Conservation (phyloP, 257 asterid species). For the Ilex aquifolium region DNA sequence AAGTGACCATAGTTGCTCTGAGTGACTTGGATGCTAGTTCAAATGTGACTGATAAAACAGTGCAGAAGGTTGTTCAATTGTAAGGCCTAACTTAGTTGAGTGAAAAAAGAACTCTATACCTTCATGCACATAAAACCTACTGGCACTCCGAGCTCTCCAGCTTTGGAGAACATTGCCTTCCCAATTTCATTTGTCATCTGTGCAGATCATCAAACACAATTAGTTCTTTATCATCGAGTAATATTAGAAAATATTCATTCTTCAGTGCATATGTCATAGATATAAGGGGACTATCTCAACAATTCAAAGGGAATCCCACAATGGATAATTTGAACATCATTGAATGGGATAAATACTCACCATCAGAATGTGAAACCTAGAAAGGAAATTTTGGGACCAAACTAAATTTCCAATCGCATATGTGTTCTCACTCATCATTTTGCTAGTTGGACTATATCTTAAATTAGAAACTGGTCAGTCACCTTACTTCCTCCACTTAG, state of each 20-base stretch:
- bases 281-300: not conserved
- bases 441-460: too few species aligned
- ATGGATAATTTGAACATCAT: too few species aligned
- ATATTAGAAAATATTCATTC: not conserved
- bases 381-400: too few species aligned
- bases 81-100: not conserved
- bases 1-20: not conserved
- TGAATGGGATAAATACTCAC: too few species aligned
- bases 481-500: too few species aligned
- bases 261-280: not conserved
- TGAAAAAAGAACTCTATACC: constrained; percentile 25
- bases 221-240: not conserved
- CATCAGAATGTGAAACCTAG: too few species aligned
- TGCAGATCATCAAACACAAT: constrained; percentile 7
- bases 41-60: not conserved
- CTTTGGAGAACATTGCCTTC: constrained; percentile 68
- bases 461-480: too few species aligned
- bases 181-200: constrained; percentile 90
- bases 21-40: not conserved
- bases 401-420: too few species aligned
- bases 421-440: too few species aligned
- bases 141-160: constrained; percentile 79
- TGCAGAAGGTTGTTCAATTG: not conserved
- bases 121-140: constrained; percentile 94
- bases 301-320: not conserved